Base-by-base conservation (phyloP, 257 asterid genomes). In the Paulownia fortunei region DNA sequence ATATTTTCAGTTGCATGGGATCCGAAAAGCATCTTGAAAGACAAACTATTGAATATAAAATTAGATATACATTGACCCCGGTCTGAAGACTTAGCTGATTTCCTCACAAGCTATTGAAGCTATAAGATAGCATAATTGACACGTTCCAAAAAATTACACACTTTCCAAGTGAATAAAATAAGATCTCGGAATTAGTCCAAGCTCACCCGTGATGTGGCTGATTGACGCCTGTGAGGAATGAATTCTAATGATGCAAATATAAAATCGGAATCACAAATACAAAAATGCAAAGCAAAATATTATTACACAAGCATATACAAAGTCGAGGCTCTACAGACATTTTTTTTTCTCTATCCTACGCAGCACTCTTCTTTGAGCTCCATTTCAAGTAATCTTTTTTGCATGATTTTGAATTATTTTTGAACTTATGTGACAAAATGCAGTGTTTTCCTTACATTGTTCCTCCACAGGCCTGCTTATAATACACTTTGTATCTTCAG, bases 401-500 rank as follows among this genome's bases (percentile, higher is more conserved):
- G 60, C 60, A 23, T 19, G 55, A 58, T 41, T n/a, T 42, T 24
- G 7, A 13, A 11, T 56, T 56, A 68, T 15, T 23, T 41, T 13
- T 21, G 36, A 39, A 37, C 26, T 56, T 72, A 39, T 23, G 42
- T 58, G 3, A 59, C 8, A 8, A 24, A 16, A 23, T 2, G 0
- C 23, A 8, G n/a, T 46, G 32, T 41, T 9, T 21, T 62, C 16
- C 2, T 15, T 37, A 58, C 18, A 21, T 73, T 7, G 34, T 7
- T 12, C 5, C 39, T 19, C 32, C 42, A 39, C 1, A 7, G 23
- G 18, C 46, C 30, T 23, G 60, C 39, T 27, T 23, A 8, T 0
- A 73, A 16, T 12, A 54, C 39, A 63, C 41, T 52, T 52, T 12
- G 69, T 73, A 49, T 54, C 36, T 42, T 42, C 77, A 55, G 16